phyloP scores from a whole-genome alignment of 768 basidiomycete genomes.

The Macrocybe gigantea region DNA sequence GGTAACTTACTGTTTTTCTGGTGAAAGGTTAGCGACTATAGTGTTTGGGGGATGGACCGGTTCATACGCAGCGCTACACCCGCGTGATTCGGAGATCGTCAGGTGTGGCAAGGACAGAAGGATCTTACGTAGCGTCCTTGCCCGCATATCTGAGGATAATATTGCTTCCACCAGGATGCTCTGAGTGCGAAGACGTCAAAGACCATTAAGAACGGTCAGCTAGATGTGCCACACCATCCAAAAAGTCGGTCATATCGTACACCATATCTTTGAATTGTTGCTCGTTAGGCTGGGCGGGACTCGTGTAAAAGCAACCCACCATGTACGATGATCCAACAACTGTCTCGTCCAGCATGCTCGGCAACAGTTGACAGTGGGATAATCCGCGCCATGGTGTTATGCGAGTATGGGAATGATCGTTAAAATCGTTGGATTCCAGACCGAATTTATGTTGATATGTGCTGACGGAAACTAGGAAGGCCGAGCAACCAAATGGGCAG shows the following conservation, averaged over 20 bases:
- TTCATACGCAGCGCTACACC: constrained; percentile 66
- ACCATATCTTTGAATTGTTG: constrained; percentile 45
- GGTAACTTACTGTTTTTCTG: constrained; percentile 71
- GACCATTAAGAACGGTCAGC: too few relatives aligned
- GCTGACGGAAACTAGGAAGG: too few relatives aligned
- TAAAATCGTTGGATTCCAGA: too few relatives aligned
- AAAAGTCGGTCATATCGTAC: constrained; percentile 76
- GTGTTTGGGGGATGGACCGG: constrained; percentile 86
- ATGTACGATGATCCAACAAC: constrained; percentile 83
- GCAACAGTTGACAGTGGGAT: constrained; percentile 26
- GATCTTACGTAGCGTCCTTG: constrained; percentile 71
- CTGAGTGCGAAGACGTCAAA: too few relatives aligned
- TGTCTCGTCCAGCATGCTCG: constrained; percentile 50
- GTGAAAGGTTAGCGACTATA: constrained; percentile 69
- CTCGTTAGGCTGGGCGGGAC: background rate
- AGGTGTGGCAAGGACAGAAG: constrained; percentile 19
- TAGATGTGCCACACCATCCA: constrained; percentile 43
- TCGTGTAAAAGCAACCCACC: constrained; percentile 32
- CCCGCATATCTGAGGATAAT: constrained; percentile 89
- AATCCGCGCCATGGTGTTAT: too few relatives aligned
- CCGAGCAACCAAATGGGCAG: too few relatives aligned
- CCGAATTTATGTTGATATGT: too few relatives aligned
- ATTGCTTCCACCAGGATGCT: constrained; percentile 56
- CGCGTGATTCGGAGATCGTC: background rate
- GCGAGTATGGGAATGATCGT: too few relatives aligned